Evolutionary conservation across 257 asterid genomes (phyloP).

Genomic region (Nicotiana attenuata): DNA sequence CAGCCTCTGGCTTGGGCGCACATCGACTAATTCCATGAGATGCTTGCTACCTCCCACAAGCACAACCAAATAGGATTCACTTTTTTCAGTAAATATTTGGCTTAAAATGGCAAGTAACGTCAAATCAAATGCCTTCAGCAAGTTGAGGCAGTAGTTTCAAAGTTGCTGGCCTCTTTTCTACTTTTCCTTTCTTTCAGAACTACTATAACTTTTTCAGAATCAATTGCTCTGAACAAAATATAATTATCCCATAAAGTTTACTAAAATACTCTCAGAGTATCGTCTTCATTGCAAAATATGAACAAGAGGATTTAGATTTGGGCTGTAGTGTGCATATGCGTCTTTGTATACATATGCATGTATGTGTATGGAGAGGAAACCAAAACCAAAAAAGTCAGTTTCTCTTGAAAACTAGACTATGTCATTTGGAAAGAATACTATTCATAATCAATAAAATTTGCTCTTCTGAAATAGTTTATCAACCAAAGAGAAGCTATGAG

Average conservation of each 20-base stretch:
- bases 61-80: not conserved
- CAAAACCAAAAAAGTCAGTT: not conserved
- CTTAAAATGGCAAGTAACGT: not conserved
- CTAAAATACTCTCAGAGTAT: not conserved
- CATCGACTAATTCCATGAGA: too few relatives aligned
- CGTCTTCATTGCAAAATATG: not conserved
- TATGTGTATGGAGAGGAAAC: not conserved
- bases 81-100: not conserved
- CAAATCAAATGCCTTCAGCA: conserved; percentile 1
- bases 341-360: not conserved
- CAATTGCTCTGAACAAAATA: not conserved
- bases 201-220: not conserved
- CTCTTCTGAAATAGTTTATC: not conserved
- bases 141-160: not conserved
- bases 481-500: not conserved
- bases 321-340: not conserved
- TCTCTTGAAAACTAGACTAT: not conserved
- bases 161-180: not conserved
- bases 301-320: not conserved
- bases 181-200: not conserved
- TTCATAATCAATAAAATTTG: not conserved
- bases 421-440: not conserved
- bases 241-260: not conserved
- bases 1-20: too few relatives aligned
- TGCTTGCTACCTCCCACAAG: too few relatives aligned